phyloP scores from a whole-genome alignment of 2,329 filamentous ascomycete genomes.

The Trichoderma sp. region DNA sequence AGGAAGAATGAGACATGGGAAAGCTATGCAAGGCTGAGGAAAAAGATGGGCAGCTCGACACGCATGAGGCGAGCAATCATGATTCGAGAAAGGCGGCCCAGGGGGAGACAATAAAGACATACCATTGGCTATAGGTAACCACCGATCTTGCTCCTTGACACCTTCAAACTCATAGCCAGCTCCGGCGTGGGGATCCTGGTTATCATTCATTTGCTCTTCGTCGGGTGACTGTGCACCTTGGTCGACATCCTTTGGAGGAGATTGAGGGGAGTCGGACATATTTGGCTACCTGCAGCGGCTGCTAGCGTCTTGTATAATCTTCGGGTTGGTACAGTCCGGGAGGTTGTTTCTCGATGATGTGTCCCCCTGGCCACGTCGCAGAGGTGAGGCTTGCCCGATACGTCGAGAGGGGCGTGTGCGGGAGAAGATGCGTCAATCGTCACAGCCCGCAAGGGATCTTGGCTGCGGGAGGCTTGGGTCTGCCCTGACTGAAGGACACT shows the following conservation, averaged over 20 bases:
- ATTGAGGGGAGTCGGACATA: slow-evolving; percentile 88
- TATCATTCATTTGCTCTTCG: slow-evolving; percentile 93
- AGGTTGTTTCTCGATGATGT: slow-evolving; percentile 58
- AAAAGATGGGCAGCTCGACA: slow-evolving; percentile 31
- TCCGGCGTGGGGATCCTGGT: slow-evolving; percentile 75
- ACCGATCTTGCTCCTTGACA: slow-evolving; percentile 98
- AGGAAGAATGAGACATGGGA: slow-evolving; percentile 63
- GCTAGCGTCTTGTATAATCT: slow-evolving; percentile 61
- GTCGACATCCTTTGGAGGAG: slow-evolving; percentile 94
- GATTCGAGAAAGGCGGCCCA: background rate
- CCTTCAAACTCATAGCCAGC: slow-evolving; percentile 81
- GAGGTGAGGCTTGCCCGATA: slow-evolving; percentile 53
- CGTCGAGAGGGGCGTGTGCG: slow-evolving; percentile 40
- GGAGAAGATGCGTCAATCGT: slow-evolving; percentile 58
- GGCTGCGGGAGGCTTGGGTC: slow-evolving; percentile 22
- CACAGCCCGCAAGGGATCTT: slow-evolving; percentile 36
- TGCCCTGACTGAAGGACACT: slow-evolving; percentile 22
- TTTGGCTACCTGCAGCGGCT: slow-evolving; percentile 72
- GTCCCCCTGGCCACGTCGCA: slow-evolving; percentile 63
- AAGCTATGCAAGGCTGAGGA: slow-evolving; percentile 38
- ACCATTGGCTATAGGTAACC: slow-evolving; percentile 99
- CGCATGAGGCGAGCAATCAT: slow-evolving; percentile 43
- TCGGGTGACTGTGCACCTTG: slow-evolving; percentile 89
- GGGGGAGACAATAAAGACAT: slow-evolving; percentile 52
- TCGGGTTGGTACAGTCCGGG: slow-evolving; percentile 56